phyloP scores from a whole-genome alignment of 192 early-diverging fungal genomes.

The Chytriomyces confervae region DNA sequence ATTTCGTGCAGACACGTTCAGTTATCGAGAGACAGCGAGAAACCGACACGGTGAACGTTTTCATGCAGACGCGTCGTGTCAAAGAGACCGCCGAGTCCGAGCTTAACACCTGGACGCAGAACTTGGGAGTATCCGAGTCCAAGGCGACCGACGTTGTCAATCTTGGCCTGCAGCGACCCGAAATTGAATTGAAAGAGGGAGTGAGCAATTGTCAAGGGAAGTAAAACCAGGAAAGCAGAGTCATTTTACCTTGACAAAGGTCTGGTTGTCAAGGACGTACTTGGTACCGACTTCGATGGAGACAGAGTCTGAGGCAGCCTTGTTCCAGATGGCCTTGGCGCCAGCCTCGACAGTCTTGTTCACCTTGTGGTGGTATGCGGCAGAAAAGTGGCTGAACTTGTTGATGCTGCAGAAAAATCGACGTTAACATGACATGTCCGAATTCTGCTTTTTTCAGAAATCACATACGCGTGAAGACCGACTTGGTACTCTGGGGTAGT shows the following conservation, averaged over 20 bases:
- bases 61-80: conserved; percentile 90
- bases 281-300: conserved; percentile 94
- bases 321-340: conserved; percentile 90
- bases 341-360: conserved; percentile 90
- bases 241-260: conserved; percentile 73
- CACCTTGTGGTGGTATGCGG: conserved; percentile 97
- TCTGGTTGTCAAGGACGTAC: conserved; percentile 85
- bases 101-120: conserved; percentile 92
- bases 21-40: conserved; percentile 87
- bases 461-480: conserved; percentile 78
- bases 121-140: conserved; percentile 94
- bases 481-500: conserved; percentile 85
- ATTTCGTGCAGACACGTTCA: neutral
- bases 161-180: conserved; percentile 47
- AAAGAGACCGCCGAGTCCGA: conserved; percentile 89
- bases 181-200: neutral
- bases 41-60: conserved; percentile 94
- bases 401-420: conserved; percentile 63
- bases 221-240: conserved; percentile 33
- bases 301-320: conserved; percentile 70
- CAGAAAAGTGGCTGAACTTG: conserved; percentile 85
- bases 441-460: neutral
- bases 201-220: neutral
- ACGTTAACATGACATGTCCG: neutral
- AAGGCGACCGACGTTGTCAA: conserved; percentile 77